Evolutionary conservation across 2,329 filamentous ascomycete species (phyloP).

Genomic region (Claviceps sorghi): DNA sequence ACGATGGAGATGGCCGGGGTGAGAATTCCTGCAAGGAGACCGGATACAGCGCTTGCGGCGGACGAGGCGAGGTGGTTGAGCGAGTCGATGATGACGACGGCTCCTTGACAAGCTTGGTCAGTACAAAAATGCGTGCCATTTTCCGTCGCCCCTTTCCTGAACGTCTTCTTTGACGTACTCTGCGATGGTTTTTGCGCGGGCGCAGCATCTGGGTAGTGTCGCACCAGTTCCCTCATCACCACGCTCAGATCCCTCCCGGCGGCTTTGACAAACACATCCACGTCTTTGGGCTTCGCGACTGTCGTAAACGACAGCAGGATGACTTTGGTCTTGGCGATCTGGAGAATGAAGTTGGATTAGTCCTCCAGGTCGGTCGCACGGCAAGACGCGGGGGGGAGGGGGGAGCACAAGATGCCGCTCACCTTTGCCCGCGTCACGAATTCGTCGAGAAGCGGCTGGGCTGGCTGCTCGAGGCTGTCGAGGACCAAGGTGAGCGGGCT

Average conservation of each 20-base stretch:
- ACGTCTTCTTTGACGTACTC: constrained; percentile 23
- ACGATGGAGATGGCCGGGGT: constrained; percentile 57
- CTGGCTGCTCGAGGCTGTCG: constrained; percentile 73
- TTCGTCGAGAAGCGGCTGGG: constrained; percentile 53
- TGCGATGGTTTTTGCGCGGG: constrained; percentile 23
- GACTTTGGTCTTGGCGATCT: constrained; percentile 51
- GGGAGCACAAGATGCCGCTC: not conserved
- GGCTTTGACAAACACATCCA: constrained; percentile 53
- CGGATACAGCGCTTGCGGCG: constrained; percentile 42
- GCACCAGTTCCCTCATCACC: constrained; percentile 45
- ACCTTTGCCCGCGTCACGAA: constrained; percentile 65
- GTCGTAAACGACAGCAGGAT: constrained; percentile 70
- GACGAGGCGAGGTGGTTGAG: constrained; percentile 50
- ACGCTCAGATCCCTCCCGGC: constrained; percentile 40
- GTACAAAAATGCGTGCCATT: not conserved
- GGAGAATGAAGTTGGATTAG: not conserved
- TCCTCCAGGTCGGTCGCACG: not conserved
- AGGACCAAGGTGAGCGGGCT: constrained; percentile 79
- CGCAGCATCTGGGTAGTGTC: constrained; percentile 30
- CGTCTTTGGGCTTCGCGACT: constrained; percentile 45
- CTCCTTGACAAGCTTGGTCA: constrained; percentile 32
- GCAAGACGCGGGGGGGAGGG: not conserved
- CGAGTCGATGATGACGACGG: constrained; percentile 65
- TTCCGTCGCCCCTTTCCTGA: no score
- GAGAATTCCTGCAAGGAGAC: constrained; percentile 56